phyloP scores from a whole-genome alignment of 208 protist species.

The Trypanosoma mega region DNA sequence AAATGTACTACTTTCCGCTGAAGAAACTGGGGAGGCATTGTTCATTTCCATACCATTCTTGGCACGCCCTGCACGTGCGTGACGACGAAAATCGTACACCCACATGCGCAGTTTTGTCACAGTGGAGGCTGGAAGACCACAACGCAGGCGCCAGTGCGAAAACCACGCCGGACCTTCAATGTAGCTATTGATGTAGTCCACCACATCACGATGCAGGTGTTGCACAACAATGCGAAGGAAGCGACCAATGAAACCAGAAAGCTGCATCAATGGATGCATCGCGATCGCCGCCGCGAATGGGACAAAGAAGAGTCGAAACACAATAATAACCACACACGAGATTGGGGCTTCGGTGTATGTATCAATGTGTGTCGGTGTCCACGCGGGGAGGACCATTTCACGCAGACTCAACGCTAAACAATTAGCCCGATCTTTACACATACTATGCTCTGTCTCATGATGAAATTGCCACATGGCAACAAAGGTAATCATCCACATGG shows the following conservation, averaged over 20 bases:
- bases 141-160: slow-evolving; percentile 49
- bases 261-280: slow-evolving; percentile 62
- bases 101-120: slow-evolving; percentile 49
- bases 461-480: slow-evolving; percentile 61
- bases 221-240: slow-evolving; percentile 75
- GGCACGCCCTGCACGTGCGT: no score
- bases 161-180: slow-evolving; percentile 71
- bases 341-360: slow-evolving; percentile 36
- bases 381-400: slow-evolving; percentile 62
- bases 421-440: slow-evolving; percentile 35
- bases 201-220: slow-evolving; percentile 66
- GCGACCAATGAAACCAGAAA: slow-evolving; percentile 72
- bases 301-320: slow-evolving; percentile 63
- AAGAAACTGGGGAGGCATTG: no score
- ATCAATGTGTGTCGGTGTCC: slow-evolving; percentile 49
- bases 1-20: background rate
- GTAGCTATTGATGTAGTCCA: slow-evolving; percentile 73
- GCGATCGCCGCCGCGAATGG: slow-evolving; percentile 52
- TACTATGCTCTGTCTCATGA: background rate
- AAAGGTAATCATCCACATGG: slow-evolving; percentile 75
- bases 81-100: slow-evolving; percentile 28
- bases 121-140: slow-evolving; percentile 36
- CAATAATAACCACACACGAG: slow-evolving; percentile 48
- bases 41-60: no score
- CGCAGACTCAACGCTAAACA: slow-evolving; percentile 60